Conservation (phyloP, 345 rosid species). For the Excoecaria agallocha region DNA sequence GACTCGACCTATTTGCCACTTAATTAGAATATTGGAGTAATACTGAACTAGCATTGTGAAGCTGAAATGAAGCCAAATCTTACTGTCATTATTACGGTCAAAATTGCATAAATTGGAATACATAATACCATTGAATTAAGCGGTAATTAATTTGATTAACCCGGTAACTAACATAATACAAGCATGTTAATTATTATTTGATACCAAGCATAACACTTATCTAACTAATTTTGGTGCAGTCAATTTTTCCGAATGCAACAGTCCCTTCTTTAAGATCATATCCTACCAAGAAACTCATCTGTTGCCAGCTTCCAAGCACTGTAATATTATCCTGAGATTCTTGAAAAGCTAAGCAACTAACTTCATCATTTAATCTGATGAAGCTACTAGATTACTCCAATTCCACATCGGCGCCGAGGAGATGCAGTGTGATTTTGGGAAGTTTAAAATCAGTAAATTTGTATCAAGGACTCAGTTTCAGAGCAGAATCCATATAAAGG, state of each 20-base stretch:
- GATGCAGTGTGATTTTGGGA: slow-evolving; percentile 1
- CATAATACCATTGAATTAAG: too few relatives aligned
- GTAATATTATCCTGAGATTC: not conserved
- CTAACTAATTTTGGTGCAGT: not conserved
- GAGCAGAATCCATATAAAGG: not conserved
- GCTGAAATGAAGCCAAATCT: too few relatives aligned
- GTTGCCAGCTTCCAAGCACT: not conserved
- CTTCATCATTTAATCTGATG: not conserved
- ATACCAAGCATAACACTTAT: too few relatives aligned
- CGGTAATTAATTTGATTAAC: too few relatives aligned
- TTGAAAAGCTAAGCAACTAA: slow-evolving; percentile 6
- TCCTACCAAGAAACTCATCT: not conserved
- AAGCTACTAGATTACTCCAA: not conserved
- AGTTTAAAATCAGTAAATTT: not conserved
- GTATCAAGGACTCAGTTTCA: not conserved
- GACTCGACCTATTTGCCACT: too few relatives aligned
- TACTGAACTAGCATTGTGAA: too few relatives aligned
- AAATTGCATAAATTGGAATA: too few relatives aligned
- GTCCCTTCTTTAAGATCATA: not conserved
- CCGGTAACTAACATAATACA: too few relatives aligned
- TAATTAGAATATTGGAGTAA: too few relatives aligned
- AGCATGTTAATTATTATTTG: too few relatives aligned
- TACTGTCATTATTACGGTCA: too few relatives aligned
- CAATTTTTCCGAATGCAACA: not conserved
- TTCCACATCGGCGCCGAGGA: not conserved